Evolutionary conservation across 192 early-diverging fungal genomes (phyloP).

Genomic region (Backusella westeae): DNA sequence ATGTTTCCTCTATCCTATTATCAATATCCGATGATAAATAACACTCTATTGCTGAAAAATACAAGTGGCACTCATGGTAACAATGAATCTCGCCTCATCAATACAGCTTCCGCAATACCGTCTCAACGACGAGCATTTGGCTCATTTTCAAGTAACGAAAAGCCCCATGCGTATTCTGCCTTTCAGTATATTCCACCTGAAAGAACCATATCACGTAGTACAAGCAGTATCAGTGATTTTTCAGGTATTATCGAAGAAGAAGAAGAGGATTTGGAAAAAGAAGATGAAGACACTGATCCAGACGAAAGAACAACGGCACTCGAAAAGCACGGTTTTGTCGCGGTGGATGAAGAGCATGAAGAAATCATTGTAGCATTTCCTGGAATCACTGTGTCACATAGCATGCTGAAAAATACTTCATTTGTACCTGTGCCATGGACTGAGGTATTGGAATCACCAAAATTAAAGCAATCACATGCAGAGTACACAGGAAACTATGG

Average conservation of each 20-base stretch:
- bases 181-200: constrained; percentile 12
- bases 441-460: neutral
- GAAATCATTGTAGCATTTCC: constrained; percentile 26
- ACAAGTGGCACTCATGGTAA: neutral
- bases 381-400: neutral
- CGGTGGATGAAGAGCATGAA: constrained; percentile 26
- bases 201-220: neutral
- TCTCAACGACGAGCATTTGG: neutral
- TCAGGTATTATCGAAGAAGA: neutral
- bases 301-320: neutral
- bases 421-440: constrained; percentile 22
- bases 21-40: neutral
- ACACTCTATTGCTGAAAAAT: neutral
- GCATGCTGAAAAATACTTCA: constrained; percentile 15
- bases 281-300: neutral
- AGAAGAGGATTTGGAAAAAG: neutral
- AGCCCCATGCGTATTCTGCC: constrained; percentile 7
- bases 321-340: constrained; percentile 18
- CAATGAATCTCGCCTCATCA: neutral
- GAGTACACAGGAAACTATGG: neutral
- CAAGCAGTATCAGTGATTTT: neutral
- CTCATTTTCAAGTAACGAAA: neutral
- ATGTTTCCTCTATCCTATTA: constrained; percentile 12
- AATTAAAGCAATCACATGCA: neutral
- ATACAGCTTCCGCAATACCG: constrained; percentile 1